Base-by-base conservation (phyloP, 2,329 filamentous ascomycete species). In the Alternaria sp. region DNA sequence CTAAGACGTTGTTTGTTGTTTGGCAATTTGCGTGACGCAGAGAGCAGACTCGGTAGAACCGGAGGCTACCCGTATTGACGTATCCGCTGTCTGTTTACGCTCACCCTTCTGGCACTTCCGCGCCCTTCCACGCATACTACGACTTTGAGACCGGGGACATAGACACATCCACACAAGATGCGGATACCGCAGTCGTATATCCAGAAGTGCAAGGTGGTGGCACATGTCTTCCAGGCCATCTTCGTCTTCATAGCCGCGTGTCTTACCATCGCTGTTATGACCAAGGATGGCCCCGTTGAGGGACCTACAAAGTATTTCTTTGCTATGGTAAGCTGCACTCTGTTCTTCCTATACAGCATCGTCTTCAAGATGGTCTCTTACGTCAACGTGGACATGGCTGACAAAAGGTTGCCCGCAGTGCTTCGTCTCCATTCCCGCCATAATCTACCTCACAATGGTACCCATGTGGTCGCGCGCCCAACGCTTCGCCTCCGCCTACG, bases 391-490 rank as follows among this genome's bases (percentile, higher is more conserved):
- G 50, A 54, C 47, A 56, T 63, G 59, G 64, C 72, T 76, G 50
- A 76, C 62, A 47, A 23, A 21, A 5, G 30, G 30, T 23, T 26
- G 21, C 21, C 15, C 18, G 12, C 46, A 89, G 87, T 89, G 87
- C 74, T 89, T 87, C 82, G 75, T 89, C 66, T 85, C 84, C 45
- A 81, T 87, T 45, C 87, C 87, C 12, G 85, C 85, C 26, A 79
- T 89, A 37, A 81, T 89, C 61, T 90, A 89, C 75, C 85, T 88
- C 58, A 82, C 85, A 49, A 87, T 87, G 75, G 85, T 88, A 5
- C 87, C 88, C 6, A 86, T 88, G 80, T 89, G 87, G 85, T 83
- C 84, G 23, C 85, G 87, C 65, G 85, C 87, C 25, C 82, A 82
- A 67, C 82, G 84, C 55, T 87, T 89, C 71, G 85, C 86, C 60